Base-by-base conservation (phyloP, 176 grass and related monocot genomes). In the Aegilops longissima region DNA sequence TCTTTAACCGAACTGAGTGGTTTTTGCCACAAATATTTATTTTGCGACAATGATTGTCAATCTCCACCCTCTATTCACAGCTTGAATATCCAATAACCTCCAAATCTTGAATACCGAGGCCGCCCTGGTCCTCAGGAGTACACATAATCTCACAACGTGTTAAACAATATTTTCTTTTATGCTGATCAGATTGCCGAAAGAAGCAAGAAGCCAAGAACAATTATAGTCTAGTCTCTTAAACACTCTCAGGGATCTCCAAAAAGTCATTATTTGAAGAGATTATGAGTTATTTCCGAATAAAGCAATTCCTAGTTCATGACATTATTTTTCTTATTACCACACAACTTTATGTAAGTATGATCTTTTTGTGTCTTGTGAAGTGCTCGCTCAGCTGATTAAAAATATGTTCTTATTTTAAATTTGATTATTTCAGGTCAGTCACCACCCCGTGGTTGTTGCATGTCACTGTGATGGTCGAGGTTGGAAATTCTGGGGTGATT, bases 401-500 rank as follows among this genome's bases (percentile, higher is more conserved):
- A 76, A 70, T 18, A 23, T 65, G 38, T 83, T 85, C 39, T 87
- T 87, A 83, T 61, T 54, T 51, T 84, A 25, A 77, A 54, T 25
- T 74, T 69, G 14, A 36, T 79, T 47, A 9, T 72, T 94, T 83
- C 84, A 95, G 96, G 92, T 98, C 44, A 98, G 96, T 85, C 93
- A 98, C 84, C 96, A 98, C 47, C 96, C 96, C 24, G 92, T 98
- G 96, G 73, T 98, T 78, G 93, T 98, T 31, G 96, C 96, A 65
- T 98, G 96, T 83, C 93, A 98, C 70, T 98, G 96, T 70, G 93
- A 98, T 58, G 96, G 91, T 38, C 90, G 39, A 91, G 96, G 96
- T 9, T 98, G 93, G 96, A 95, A 90, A 83, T 98, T 98, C 71
- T 95, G 96, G 91, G 96, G 93, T 5, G 92, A 95, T 73, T 95